Base-by-base conservation (phyloP, 768 basidiomycete species). In the Clitopilus hobsonii region DNA sequence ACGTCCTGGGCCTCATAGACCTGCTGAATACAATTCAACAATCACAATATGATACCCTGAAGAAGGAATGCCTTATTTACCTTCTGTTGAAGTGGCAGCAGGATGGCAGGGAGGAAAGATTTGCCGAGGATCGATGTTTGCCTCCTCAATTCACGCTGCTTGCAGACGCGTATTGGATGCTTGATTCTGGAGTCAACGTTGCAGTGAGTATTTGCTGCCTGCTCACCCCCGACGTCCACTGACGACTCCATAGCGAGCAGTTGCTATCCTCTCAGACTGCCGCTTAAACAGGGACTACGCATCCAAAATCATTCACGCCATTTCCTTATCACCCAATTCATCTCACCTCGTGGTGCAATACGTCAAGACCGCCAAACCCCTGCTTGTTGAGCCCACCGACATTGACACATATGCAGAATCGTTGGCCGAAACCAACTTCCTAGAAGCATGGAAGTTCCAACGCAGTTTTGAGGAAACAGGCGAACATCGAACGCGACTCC, bases 161-260 rank as follows among this genome's bases (percentile, higher is more conserved):
- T 48, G 82, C 88, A n/a, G 86, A 90, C 71, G 91, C 91, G 63
- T 93, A 93, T 71, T 94, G 88, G 87, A 71, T 82, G 66, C 71
- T 94, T 56, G 91, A 94, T 69, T 77, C 82, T 1, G 88, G 87
- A 10, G 73, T 77, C n/a, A 73, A 84, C 41, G 66, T 88, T 51
- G 67, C 79, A 48, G 90, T 91, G 67, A 58, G 87, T 49, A 36
- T 41, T 49, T n/a, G n/a, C n/a, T 52, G 28, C 5, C 16, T 8
- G 26, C 47, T 49, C n/a, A n/a, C n/a, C n/a, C n/a, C n/a, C n/a
- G n/a, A n/a, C n/a, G n/a, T n/a, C n/a, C 27, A 13, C 53, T 29
- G 49, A 30, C n/a, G 30, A 38, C 1, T 22, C 53, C 29, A 29
- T 56, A 90, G 89, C 78, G 74, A 57, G 91, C 89, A 0, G 81